Evolutionary conservation across 176 grass and related monocot genomes (phyloP).

Genomic region (Paspalum notatum): DNA sequence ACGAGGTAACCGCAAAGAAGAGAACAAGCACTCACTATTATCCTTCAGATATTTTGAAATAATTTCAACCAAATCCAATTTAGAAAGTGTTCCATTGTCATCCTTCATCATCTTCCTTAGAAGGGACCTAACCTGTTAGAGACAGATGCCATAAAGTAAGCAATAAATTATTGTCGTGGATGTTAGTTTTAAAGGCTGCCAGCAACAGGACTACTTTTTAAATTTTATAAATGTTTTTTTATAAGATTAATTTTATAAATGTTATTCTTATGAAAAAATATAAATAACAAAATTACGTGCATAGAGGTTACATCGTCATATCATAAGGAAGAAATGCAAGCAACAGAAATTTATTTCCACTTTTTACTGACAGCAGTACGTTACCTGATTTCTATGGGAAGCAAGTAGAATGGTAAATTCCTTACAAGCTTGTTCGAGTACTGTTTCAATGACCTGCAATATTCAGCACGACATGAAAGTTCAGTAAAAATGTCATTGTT

Average conservation of each 20-base stretch:
- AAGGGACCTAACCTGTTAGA: slow-evolving; percentile 60
- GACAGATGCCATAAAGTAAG: slow-evolving; percentile 15
- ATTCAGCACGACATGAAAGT: slow-evolving; percentile 8
- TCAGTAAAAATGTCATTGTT: slow-evolving; percentile 11
- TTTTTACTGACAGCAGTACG: background rate
- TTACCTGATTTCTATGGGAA: slow-evolving; percentile 78
- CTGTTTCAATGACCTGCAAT: slow-evolving; percentile 73
- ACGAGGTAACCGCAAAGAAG: slow-evolving; percentile 24
- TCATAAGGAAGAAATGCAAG: slow-evolving; percentile 1
- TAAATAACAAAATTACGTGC: background rate
- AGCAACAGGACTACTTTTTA: background rate
- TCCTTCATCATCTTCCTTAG: slow-evolving; percentile 73
- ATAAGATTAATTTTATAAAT: background rate
- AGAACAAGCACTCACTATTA: slow-evolving; percentile 34
- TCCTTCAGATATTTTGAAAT: slow-evolving; percentile 55
- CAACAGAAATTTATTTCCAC: background rate
- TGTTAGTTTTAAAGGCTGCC: background rate
- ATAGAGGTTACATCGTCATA: slow-evolving; percentile 1
- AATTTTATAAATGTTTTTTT: background rate
- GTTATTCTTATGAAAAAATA: background rate
- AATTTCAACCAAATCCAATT: slow-evolving; percentile 55
- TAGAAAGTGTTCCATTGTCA: slow-evolving; percentile 48
- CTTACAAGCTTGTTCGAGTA: slow-evolving; percentile 81
- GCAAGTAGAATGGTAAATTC: slow-evolving; percentile 65
- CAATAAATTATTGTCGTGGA: slow-evolving; percentile 1